phyloP scores from a whole-genome alignment of 2,329 filamentous ascomycete genomes.

The Didymella keratinophila region DNA sequence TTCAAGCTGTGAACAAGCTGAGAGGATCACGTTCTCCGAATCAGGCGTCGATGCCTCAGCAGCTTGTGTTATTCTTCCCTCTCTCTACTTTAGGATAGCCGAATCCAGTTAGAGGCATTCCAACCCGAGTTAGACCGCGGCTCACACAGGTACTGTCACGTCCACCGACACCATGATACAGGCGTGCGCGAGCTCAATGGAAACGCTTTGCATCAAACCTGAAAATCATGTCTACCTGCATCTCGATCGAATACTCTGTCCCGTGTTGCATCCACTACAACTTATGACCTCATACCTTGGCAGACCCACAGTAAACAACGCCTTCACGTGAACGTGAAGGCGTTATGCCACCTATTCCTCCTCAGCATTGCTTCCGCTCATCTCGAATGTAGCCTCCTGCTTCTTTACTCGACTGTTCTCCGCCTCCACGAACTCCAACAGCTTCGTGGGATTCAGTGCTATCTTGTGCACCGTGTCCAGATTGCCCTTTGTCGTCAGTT shows the following conservation, averaged over 20 bases:
- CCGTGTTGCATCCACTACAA: neutral
- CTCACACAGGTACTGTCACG: neutral
- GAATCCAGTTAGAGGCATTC: neutral
- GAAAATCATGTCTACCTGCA: neutral
- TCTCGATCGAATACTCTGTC: neutral
- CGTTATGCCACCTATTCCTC: neutral
- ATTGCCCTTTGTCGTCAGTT: neutral
- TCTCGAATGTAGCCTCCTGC: neutral
- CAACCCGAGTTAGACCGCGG: neutral
- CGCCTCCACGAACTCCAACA: neutral
- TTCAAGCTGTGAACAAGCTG: no score
- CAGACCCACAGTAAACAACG: slow-evolving; percentile 3
- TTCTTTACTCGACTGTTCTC: neutral
- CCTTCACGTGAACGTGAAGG: neutral
- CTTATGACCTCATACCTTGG: slow-evolving; percentile 16
- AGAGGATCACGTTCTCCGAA: neutral
- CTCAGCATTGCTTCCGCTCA: no score
- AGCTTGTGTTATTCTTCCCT: neutral
- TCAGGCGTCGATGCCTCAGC: neutral
- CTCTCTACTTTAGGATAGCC: neutral
- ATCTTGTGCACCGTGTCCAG: no score
- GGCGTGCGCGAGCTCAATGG: neutral
- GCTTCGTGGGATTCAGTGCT: no score
- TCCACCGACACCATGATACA: neutral
- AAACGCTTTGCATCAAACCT: neutral